These are phyloP conservation scores for Berkeleyomyces basicola DNA, from an alignment of 2,329 filamentous ascomycete species.

Conservation along the genomic window DNA sequence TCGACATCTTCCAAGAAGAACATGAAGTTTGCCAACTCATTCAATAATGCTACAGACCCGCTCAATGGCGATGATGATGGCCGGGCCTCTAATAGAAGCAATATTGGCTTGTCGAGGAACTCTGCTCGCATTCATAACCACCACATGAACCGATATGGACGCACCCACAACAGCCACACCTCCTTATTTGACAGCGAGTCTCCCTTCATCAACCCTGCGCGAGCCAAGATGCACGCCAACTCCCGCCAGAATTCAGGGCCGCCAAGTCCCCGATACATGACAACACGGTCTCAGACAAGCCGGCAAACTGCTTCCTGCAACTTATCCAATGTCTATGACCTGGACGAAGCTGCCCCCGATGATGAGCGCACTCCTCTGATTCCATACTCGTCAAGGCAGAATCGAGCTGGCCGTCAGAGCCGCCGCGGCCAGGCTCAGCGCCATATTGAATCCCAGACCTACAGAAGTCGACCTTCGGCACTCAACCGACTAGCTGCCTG, in stretches of 20 bases:
- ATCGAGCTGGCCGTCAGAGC: slow-evolving; percentile 33
- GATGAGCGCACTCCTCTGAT: slow-evolving; percentile 80
- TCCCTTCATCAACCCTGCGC: slow-evolving; percentile 53
- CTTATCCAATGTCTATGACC: slow-evolving; percentile 51
- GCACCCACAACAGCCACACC: slow-evolving; percentile 47
- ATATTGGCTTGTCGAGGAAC: slow-evolving; percentile 44
- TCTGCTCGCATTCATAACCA: slow-evolving; percentile 65
- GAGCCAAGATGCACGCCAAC: slow-evolving; percentile 43
- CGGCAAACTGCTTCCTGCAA: slow-evolving; percentile 39
- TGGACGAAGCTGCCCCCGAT: slow-evolving; percentile 66
- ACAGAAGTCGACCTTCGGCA: slow-evolving; percentile 45
- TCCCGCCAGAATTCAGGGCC: slow-evolving; percentile 50
- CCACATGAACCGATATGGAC: slow-evolving; percentile 57
- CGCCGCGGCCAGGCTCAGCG: slow-evolving; percentile 40
- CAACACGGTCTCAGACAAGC: slow-evolving; percentile 20
- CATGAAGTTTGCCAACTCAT: slow-evolving; percentile 89
- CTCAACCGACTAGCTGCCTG: slow-evolving; percentile 69
- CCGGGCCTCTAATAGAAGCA: slow-evolving; percentile 43
- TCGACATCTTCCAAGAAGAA: slow-evolving; percentile 50
- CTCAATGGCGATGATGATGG: slow-evolving; percentile 46
- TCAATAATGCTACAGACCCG: slow-evolving; percentile 42
- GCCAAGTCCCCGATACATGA: slow-evolving; percentile 46
- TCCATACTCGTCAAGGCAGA: slow-evolving; percentile 23
- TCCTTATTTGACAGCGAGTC: slow-evolving; percentile 64
- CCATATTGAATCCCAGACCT: slow-evolving; percentile 58